Evolutionary conservation across 2,329 filamentous ascomycete genomes (phyloP), one percentile per base, ranked within the genome.

Genomic region (Diaporthe amygdali): DNA sequence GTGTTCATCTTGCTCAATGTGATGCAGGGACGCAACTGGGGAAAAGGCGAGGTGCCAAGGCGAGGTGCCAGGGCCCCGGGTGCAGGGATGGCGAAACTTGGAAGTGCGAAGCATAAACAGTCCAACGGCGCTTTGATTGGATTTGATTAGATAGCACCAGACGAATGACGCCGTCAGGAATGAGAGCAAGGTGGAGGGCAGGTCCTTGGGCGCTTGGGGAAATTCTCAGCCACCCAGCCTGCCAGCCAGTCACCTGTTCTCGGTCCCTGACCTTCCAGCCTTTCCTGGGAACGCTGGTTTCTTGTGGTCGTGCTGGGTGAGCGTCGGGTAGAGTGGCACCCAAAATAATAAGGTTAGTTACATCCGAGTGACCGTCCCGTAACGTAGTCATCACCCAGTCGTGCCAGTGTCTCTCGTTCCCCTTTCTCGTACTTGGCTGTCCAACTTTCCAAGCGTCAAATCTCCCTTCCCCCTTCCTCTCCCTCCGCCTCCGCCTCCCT

Each of bases 301-400:
- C 8, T 59, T 34, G 25, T 32, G 56, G 1, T n/a, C n/a, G n/a
- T 46, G 41, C 37, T 63, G 27, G 27, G 37, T 61, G 15, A 22
- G 55, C 55, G 25, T 59, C 55, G 55, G 34, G 66, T 68, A 68
- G 27, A 55, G 27, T 56, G 39, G 20, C 51, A 55, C 66, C 59
- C 66, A 56, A 56, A 55, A 56, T 68, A 56, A 56, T 39, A 56
- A 56, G 66, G 47, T 68, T 68, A 41, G 66, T 47, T 59, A 59
- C 66, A 37, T 68, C 27, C 51, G 30, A 68, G 34, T 7, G 30
- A 32, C 64, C 9, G 56, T 63, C 56, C 25, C 56, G 47, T 32
- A 44, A 66, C 47, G 34, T 14, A 27, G 32, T 27, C 32, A 22
- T 39, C 46, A 25, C 22, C 49, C 7, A 22, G 9, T 49, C 37